Percentiles rank a stretch among this genome's conserved stretches.
Evolutionary conservation across 345 rosid genomes (phyloP).

Genomic region (Camelina laxa): DNA sequence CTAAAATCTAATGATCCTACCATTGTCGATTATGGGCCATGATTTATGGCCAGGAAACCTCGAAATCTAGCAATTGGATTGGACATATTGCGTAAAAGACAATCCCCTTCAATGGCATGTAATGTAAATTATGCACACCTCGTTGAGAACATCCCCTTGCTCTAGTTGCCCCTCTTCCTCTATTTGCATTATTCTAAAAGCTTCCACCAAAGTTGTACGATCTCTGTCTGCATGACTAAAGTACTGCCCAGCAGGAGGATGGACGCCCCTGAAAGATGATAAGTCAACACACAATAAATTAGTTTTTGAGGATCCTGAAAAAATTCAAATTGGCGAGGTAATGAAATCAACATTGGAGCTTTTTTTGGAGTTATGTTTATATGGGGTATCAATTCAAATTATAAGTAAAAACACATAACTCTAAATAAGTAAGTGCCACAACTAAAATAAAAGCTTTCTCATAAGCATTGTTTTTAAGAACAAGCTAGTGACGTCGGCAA

Average conservation of each 20-base stretch:
- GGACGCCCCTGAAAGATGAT: slow-evolving; percentile 55
- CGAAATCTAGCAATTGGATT: slow-evolving; percentile 3
- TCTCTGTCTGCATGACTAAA: slow-evolving; percentile 63
- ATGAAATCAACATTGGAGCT: background rate
- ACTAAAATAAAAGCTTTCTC: background rate
- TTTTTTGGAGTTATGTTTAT: background rate
- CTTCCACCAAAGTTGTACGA: slow-evolving; percentile 74
- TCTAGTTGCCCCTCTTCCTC: slow-evolving; percentile 77
- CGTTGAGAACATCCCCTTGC: slow-evolving; percentile 63
- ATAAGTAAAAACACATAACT: slow-evolving; percentile 8
- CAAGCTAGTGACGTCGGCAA: slow-evolving; percentile 2
- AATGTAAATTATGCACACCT: slow-evolving; percentile 55
- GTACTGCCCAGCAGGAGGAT: slow-evolving; percentile 74
- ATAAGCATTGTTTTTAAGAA: slow-evolving; percentile 9
- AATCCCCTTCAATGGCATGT: slow-evolving; percentile 18
- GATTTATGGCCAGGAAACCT: background rate
- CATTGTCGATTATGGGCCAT: background rate
- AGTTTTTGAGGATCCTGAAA: slow-evolving; percentile 16
- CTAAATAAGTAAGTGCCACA: slow-evolving; percentile 5
- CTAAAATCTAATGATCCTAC: background rate
- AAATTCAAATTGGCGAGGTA: background rate
- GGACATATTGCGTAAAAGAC: slow-evolving; percentile 5
- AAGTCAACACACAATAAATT: slow-evolving; percentile 31
- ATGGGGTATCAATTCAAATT: slow-evolving; percentile 5
- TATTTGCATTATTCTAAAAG: slow-evolving; percentile 77